Base-by-base conservation (phyloP, 208 protist species). In the Naegleria fowleri region DNA sequence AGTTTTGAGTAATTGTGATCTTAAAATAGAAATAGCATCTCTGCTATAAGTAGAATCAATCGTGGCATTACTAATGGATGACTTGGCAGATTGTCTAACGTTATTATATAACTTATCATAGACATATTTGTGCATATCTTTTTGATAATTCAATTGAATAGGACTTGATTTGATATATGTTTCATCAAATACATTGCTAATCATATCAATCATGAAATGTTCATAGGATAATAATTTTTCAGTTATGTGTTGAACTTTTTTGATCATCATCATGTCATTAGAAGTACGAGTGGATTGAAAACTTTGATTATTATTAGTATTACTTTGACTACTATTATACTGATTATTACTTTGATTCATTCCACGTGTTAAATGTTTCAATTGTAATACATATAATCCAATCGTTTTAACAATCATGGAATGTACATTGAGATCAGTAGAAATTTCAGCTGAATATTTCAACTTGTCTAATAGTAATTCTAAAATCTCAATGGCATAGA, bases 1-100 rank as follows among this genome's bases (percentile, higher is more conserved):
- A 16, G n/a, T 40, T 11, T 58, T 51, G 19, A 88, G 36, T 58
- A 88, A 58, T 38, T 88, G 6, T 29, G 5, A 15, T 58, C 85
- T 29, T 13, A 88, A 4, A 22, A 88, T 58, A 33, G 85, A 88
- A 58, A 88, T 88, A 58, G 39, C 33, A 88, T 88, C 85, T 67
- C 55, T 67, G 19, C 55, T 67, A 67, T 67, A 67, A 29, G 55
- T 67, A 67, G 55, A 67, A 67, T 67, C 55, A 67, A 67, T 67
- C 4, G 19, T 67, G 6, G 22, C n/a, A 88, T 88, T 88, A 58
- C 67, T 79, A 79, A 79, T 79, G n/a, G 29, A 79, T 79, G 67
- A 79, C 29, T 79, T 79, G 29, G 67, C 16, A 36, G 67, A 36
- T 33, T 29, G 16, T 36, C 6, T 1, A 79, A 79, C 36, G 9